These are phyloP conservation scores for Fusarium irregulare DNA, from an alignment of 2,329 filamentous ascomycete species.

Conservation along the genomic window DNA sequence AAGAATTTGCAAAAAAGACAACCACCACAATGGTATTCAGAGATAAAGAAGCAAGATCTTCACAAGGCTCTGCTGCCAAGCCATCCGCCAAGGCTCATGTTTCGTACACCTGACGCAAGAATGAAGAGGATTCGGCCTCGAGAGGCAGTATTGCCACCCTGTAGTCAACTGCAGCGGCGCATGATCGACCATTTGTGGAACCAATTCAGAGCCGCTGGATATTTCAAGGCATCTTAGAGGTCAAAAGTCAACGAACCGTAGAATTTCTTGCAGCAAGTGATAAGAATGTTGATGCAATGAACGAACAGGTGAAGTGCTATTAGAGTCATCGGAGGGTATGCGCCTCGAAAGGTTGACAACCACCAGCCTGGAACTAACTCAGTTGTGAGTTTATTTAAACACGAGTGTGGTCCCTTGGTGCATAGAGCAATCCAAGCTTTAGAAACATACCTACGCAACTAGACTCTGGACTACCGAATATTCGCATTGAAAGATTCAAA, in stretches of 20 bases:
- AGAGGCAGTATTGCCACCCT: slow-evolving; percentile 36
- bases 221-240: slow-evolving; percentile 20
- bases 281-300: slow-evolving; percentile 6
- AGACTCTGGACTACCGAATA: background rate
- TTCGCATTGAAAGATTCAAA: slow-evolving; percentile 1
- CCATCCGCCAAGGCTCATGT: slow-evolving; percentile 23
- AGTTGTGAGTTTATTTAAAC: slow-evolving; percentile 23
- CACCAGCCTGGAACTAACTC: background rate
- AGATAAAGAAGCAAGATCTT: slow-evolving; percentile 11
- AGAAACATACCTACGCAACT: background rate
- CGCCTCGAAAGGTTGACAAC: slow-evolving; percentile 19
- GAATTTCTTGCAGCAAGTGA: slow-evolving; percentile 19
- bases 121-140: slow-evolving; percentile 8
- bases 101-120: slow-evolving; percentile 32
- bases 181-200: slow-evolving; percentile 40
- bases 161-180: slow-evolving; percentile 24
- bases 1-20: slow-evolving; percentile 1
- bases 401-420: background rate
- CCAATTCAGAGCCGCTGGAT: slow-evolving; percentile 11
- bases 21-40: background rate
- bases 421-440: background rate
- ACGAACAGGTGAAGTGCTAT: slow-evolving; percentile 19
- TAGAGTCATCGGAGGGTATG: slow-evolving; percentile 21
- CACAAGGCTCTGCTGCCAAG: slow-evolving; percentile 24
- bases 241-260: slow-evolving; percentile 3